phyloP scores from a whole-genome alignment of 1,284 basidiomycete genomes.

The Puccinia brachypodii region DNA sequence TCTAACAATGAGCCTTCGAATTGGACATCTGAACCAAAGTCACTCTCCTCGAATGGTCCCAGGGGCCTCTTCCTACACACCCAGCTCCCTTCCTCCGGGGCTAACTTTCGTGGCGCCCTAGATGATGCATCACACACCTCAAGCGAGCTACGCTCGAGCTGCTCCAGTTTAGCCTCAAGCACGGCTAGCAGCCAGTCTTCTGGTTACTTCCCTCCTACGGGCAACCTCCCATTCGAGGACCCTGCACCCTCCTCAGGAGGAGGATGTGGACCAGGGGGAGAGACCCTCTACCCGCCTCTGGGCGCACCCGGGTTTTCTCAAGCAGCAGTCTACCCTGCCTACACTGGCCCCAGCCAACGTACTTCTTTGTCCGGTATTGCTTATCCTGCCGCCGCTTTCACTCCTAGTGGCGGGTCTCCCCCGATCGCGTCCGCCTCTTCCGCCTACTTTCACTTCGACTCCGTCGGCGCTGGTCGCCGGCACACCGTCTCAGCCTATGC shows the following conservation, averaged over 20 bases:
- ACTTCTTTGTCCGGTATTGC: neutral
- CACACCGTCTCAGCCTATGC: slow-evolving; percentile 41
- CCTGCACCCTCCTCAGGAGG: neutral
- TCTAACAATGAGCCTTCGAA: neutral
- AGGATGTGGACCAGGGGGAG: neutral
- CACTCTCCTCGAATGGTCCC: neutral
- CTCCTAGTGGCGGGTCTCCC: slow-evolving; percentile 36
- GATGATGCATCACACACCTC: slow-evolving; percentile 10
- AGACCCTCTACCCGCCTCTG: slow-evolving; percentile 4
- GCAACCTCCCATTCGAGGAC: slow-evolving; percentile 1
- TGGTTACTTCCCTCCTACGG: neutral
- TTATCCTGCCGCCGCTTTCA: slow-evolving; percentile 38
- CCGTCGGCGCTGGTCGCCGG: slow-evolving; percentile 17
- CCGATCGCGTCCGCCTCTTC: slow-evolving; percentile 17
- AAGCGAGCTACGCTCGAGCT: slow-evolving; percentile 19
- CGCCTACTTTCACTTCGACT: slow-evolving; percentile 15
- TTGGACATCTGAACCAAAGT: neutral
- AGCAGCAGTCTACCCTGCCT: neutral
- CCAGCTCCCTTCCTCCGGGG: neutral
- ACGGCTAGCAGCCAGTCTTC: slow-evolving; percentile 1
- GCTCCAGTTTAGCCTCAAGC: slow-evolving; percentile 29
- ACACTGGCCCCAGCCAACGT: neutral
- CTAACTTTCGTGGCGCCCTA: neutral
- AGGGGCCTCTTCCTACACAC: neutral
- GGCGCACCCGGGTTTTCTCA: neutral